A percentile compares a stretch with the other conserved stretches of the same genome.
Evolutionary conservation across 2,329 filamentous ascomycete species (phyloP).

Genomic region (Trichoderma asperellum): DNA sequence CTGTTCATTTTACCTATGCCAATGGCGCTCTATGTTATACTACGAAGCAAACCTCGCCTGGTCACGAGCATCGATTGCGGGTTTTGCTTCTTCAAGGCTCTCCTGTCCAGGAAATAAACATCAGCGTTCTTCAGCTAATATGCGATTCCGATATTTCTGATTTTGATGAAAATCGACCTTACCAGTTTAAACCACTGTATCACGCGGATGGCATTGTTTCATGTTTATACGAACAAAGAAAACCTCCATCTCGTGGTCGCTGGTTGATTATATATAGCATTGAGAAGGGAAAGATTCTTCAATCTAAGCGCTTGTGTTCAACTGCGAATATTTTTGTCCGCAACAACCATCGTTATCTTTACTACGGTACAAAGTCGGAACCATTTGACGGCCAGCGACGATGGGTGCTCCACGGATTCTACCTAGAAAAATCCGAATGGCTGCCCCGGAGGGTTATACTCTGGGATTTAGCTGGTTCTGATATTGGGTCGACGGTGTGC

Average conservation of each 20-base stretch:
- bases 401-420: conserved; percentile 64
- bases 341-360: conserved; percentile 63
- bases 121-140: conserved; percentile 53
- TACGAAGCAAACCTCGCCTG: conserved; percentile 40
- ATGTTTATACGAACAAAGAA: conserved; percentile 56
- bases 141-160: conserved; percentile 40
- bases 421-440: conserved; percentile 49
- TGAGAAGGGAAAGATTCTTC: conserved; percentile 51
- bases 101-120: conserved; percentile 55
- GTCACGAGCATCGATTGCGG: conserved; percentile 51
- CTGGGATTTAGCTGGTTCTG: conserved; percentile 62
- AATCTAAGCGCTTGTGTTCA: conserved; percentile 48
- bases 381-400: conserved; percentile 58
- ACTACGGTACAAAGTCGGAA: conserved; percentile 67
- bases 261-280: conserved; percentile 55
- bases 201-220: conserved; percentile 61
- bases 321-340: conserved; percentile 67
- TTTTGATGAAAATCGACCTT: conserved; percentile 43
- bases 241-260: conserved; percentile 41
- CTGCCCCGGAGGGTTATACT: conserved; percentile 54
- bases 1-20: conserved; percentile 64
- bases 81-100: conserved; percentile 61
- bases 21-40: conserved; percentile 69
- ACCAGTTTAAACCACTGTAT: conserved; percentile 59
- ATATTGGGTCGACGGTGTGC: conserved; percentile 69